These are phyloP conservation scores for Gonapodya sp. DNA, from an alignment of 192 early-diverging fungal genomes.

Conservation along the genomic window DNA sequence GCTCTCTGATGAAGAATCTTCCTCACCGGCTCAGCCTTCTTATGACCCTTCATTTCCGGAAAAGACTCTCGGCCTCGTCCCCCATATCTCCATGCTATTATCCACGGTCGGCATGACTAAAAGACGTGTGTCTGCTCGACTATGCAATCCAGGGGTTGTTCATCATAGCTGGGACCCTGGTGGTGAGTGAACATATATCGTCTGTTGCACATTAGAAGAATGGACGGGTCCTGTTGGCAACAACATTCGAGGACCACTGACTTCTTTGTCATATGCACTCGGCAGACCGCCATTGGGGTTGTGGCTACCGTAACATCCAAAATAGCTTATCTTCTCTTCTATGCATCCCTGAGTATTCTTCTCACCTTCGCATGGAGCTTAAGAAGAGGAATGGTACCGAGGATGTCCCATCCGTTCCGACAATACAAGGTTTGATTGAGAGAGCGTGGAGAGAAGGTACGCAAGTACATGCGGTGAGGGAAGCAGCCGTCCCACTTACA, in stretches of 20 bases:
- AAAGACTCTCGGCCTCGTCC: background rate
- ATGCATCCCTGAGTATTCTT: background rate
- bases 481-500: background rate
- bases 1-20: background rate
- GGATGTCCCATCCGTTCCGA: constrained; percentile 25
- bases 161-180: background rate
- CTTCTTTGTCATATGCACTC: background rate
- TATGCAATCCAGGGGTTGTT: background rate
- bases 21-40: background rate
- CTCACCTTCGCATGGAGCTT: constrained; percentile 14
- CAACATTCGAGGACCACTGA: too few relatives aligned
- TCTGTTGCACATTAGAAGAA: too few relatives aligned
- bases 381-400: background rate
- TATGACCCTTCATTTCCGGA: background rate
- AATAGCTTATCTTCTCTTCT: constrained; percentile 48
- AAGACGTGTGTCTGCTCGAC: background rate
- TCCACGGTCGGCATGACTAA: background rate
- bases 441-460: constrained; percentile 42
- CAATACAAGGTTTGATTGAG: constrained; percentile 45
- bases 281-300: constrained; percentile 53
- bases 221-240: too few relatives aligned
- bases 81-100: background rate
- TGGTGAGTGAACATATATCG: background rate
- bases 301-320: constrained; percentile 63
- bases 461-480: background rate